phyloP scores from a whole-genome alignment of 2,329 filamentous ascomycete genomes.

The Pseudogymnoascus sp. region DNA sequence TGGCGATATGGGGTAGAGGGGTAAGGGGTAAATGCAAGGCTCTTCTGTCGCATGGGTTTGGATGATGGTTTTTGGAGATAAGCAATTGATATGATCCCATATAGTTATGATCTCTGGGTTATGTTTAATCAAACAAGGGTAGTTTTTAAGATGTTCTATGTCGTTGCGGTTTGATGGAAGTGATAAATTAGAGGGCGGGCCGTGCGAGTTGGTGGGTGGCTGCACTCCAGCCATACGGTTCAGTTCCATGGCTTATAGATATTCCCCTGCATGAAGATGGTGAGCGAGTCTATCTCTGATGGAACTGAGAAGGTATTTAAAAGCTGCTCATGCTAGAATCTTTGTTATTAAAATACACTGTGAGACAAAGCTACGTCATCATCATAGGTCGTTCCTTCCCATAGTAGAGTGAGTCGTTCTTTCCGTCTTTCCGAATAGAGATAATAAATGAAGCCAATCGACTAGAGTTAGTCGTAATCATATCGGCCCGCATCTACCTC shows the following conservation, averaged over 20 bases:
- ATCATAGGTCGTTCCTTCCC: not conserved
- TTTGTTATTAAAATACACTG: not conserved
- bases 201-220: not conserved
- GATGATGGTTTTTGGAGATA: not conserved
- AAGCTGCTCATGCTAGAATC: not conserved
- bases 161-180: not conserved
- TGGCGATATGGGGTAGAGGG: not conserved
- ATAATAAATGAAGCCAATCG: not conserved
- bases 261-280: not conserved
- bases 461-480: not conserved
- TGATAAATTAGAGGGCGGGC: not conserved
- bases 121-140: not conserved
- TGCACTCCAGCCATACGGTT: not conserved
- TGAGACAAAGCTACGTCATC: not conserved
- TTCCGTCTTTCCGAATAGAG: not conserved
- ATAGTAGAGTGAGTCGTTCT: not conserved
- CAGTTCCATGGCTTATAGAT: not conserved
- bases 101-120: not conserved
- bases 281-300: not conserved
- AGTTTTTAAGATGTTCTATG: not conserved
- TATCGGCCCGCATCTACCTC: slow-evolving; percentile 3
- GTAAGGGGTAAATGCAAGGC: not conserved
- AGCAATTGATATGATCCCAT: not conserved
- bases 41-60: not conserved
- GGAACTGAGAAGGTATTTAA: not conserved